These are phyloP conservation scores for Nepenthes gracilis DNA, from an alignment of 148 eudicot species.

Conservation along the genomic window DNA sequence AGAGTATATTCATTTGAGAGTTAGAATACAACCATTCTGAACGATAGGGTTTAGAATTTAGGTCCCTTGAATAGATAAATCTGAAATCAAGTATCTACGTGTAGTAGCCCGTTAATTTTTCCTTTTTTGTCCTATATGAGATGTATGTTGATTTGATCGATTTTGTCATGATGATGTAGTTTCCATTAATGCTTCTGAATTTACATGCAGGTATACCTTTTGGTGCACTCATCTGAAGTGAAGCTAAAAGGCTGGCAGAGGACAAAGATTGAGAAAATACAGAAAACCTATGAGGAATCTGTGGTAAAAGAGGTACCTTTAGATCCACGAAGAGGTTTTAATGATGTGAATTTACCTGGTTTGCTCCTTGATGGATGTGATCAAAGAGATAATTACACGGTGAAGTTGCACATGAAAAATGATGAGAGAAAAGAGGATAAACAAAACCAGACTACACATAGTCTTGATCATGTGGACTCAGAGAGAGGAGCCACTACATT, in stretches of 20 bases:
- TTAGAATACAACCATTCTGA: too few relatives aligned
- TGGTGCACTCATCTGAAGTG: slow-evolving; percentile 64
- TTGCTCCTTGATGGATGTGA: slow-evolving; percentile 21
- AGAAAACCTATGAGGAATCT: slow-evolving; percentile 24
- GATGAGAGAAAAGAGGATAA: slow-evolving; percentile 26
- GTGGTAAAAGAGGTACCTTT: slow-evolving; percentile 19
- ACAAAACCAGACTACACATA: slow-evolving; percentile 11
- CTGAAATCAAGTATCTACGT: too few relatives aligned
- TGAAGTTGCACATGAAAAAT: slow-evolving; percentile 25
- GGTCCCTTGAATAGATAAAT: too few relatives aligned
- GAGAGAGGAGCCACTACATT: slow-evolving; percentile 10
- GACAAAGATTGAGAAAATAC: slow-evolving; percentile 21
- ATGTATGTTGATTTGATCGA: too few relatives aligned
- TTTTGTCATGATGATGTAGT: too few relatives aligned
- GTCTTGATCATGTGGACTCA: slow-evolving; percentile 27
- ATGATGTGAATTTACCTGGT: slow-evolving; percentile 18
- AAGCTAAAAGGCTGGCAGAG: slow-evolving; percentile 34
- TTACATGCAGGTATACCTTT: slow-evolving; percentile 53
- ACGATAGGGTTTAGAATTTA: too few relatives aligned
- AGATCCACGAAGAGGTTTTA: slow-evolving; percentile 22
- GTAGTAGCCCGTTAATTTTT: too few relatives aligned
- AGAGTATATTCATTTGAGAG: too few relatives aligned
- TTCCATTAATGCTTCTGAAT: too few relatives aligned
- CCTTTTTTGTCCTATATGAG: too few relatives aligned
- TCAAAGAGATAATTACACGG: slow-evolving; percentile 19